Evolutionary conservation across 208 protist genomes (phyloP).

Genomic region (Kentomonas sorsogonicus): DNA sequence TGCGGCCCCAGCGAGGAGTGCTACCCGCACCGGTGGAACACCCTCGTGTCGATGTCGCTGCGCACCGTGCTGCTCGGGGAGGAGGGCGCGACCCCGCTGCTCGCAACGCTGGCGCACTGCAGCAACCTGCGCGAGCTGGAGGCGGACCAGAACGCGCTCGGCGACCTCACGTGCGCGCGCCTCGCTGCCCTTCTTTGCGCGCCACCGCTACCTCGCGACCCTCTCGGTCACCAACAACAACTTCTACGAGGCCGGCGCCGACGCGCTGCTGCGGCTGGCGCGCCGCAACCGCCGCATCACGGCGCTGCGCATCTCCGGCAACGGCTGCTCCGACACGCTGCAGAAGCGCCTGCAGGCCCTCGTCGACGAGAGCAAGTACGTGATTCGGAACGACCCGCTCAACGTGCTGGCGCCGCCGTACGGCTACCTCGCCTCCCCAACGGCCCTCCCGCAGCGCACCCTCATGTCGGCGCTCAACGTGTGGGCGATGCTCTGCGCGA

Average conservation of each 20-base stretch:
- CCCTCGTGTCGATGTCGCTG: conserved; percentile 37
- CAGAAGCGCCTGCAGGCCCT: conserved; percentile 38
- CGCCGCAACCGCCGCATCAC: conserved; percentile 57
- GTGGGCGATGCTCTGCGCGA: conserved; percentile 71
- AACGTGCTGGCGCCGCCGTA: conserved; percentile 57
- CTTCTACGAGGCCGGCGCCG: conserved; percentile 71
- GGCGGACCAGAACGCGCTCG: conserved; percentile 55
- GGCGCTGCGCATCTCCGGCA: conserved; percentile 33
- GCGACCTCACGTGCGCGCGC: conserved; percentile 58
- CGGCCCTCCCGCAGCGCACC: conserved; percentile 37
- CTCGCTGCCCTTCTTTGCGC: conserved; percentile 54
- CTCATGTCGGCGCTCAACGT: conserved; percentile 53
- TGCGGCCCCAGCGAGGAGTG: conserved; percentile 14
- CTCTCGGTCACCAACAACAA: conserved; percentile 49
- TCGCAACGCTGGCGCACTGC: conserved; percentile 66
- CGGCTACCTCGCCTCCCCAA: conserved; percentile 38
- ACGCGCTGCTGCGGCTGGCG: conserved; percentile 63
- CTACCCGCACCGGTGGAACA: conserved; percentile 58
- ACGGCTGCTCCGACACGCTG: conserved; percentile 43
- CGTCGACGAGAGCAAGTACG: conserved; percentile 20
- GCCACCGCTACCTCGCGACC: conserved; percentile 48
- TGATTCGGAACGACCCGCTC: conserved; percentile 49
- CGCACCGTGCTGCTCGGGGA: conserved; percentile 64
- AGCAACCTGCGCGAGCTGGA: conserved; percentile 43
- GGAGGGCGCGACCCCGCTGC: conserved; percentile 45